These are phyloP conservation scores for Quercus parvula DNA, from an alignment of 306 rosid genomes.

Conservation along the genomic window DNA sequence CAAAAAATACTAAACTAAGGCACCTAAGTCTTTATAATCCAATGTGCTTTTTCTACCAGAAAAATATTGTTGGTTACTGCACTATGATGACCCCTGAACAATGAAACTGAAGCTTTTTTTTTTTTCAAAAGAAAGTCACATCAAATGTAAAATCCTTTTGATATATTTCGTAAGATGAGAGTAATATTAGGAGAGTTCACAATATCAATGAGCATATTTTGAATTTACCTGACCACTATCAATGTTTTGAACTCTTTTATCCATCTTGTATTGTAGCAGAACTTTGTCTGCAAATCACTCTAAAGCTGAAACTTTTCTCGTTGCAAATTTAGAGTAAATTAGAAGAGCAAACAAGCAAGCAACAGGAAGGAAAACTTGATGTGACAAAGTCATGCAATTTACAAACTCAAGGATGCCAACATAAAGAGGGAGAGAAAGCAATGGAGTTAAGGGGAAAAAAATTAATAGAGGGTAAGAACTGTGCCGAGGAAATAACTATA, in stretches of 20 bases:
- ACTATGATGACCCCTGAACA: too few species aligned
- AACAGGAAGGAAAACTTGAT: conserved; percentile 10
- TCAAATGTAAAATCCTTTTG: not conserved
- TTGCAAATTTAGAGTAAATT: not conserved
- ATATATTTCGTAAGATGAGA: not conserved
- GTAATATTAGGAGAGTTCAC: not conserved
- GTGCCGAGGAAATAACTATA: conserved; percentile 43
- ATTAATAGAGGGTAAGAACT: conserved; percentile 16
- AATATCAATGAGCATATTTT: not conserved
- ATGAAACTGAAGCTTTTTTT: too few species aligned
- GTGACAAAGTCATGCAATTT: conserved; percentile 26
- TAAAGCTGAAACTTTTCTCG: conserved; percentile 17
- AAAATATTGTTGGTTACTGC: too few species aligned
- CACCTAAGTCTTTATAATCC: too few species aligned
- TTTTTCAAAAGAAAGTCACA: too few species aligned
- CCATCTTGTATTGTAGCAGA: not conserved
- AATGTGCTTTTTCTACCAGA: too few species aligned
- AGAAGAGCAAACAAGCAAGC: not conserved
- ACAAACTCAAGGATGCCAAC: conserved; percentile 18
- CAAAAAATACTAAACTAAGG: too few species aligned
- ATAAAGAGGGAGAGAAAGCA: not conserved
- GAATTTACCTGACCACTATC: not conserved
- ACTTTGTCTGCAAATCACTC: conserved; percentile 2
- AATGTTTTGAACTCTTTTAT: not conserved
- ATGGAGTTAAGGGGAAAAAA: not conserved